These are phyloP conservation scores for Candida tammaniensis DNA, from an alignment of 805 yeast genomes.

Conservation along the genomic window DNA sequence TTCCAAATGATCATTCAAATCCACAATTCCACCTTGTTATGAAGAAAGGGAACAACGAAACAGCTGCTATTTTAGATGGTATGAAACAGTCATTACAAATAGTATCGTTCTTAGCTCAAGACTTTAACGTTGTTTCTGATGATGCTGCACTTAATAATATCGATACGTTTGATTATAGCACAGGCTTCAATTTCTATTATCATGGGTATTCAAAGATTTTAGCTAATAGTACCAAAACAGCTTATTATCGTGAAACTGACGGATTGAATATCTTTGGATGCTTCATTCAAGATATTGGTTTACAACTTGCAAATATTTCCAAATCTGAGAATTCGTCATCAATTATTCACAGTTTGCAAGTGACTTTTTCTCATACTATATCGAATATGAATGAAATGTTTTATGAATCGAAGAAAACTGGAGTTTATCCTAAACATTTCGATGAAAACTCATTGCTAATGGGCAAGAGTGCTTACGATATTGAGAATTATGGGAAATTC, in stretches of 20 bases:
- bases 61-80: conserved; percentile 5
- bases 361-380: conserved; percentile 32
- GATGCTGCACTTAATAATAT: conserved; percentile 22
- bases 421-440: conserved; percentile 10
- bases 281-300: conserved; percentile 49
- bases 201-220: conserved; percentile 49
- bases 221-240: not conserved
- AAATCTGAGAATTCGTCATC: conserved; percentile 32
- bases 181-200: conserved; percentile 42
- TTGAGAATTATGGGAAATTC: conserved; percentile 13
- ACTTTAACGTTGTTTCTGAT: conserved; percentile 10
- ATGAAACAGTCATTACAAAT: conserved; percentile 11
- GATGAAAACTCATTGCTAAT: conserved; percentile 11
- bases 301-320: conserved; percentile 41
- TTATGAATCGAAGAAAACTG: conserved; percentile 11
- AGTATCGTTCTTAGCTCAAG: conserved; percentile 14
- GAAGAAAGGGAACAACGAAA: conserved; percentile 13
- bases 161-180: conserved; percentile 44
- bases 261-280: conserved; percentile 50
- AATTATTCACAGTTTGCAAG: conserved; percentile 40
- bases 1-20: conserved; percentile 3
- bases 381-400: conserved; percentile 14
- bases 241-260: conserved; percentile 10
- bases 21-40: conserved; percentile 11
- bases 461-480: conserved; percentile 13